Base-by-base conservation (phyloP, 208 protist genomes). In the Acanthamoeba castellanii region DNA sequence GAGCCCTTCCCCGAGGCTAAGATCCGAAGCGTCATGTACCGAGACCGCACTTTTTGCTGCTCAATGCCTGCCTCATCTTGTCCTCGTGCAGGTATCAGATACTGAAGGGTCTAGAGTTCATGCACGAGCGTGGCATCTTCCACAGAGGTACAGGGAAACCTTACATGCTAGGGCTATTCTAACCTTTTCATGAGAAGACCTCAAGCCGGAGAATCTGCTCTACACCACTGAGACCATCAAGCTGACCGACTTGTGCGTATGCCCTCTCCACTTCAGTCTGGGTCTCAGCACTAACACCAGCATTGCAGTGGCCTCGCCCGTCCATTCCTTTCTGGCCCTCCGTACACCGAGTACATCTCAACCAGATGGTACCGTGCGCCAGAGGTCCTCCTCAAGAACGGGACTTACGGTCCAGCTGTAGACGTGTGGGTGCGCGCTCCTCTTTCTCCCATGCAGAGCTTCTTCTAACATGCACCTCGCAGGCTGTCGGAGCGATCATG, bases 161-260 rank as follows among this genome's bases (percentile, higher is more conserved):
- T 82, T 25, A 82, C 37, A 5, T n/a, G 7, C 50, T 8, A 13
- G 3, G 47, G 34, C 72, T 8, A 16, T 27, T 34, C n/a, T 27
- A 2, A 34, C n/a, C 66, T 27, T 0, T 27, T 74, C 1, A 34
- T 5, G 72, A 16, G 52, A 14, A 82, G 78, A 87, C 25, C 27
- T 87, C 47, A 87, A 87, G 47, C 78, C 78, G 42, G 78, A 87
- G 50, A 87, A 87, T 47, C 16, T 87, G 8, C 32, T 87, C n/a
- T 87, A 64, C 50, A 87, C 78, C 3, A 87, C 78, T 6, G 78
- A 87, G 20, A 87, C 78, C 2, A 61, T 87, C 50, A 87, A 87
- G 78, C 11, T 87, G 6, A 42, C 78, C 22, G 78, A 87, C n/a
- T 64, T 87, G 78, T 87, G 64, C 78, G 45, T 87, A 16, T 2